Conservation (phyloP, 139 green algal species). For the Eudorina sp. region DNA sequence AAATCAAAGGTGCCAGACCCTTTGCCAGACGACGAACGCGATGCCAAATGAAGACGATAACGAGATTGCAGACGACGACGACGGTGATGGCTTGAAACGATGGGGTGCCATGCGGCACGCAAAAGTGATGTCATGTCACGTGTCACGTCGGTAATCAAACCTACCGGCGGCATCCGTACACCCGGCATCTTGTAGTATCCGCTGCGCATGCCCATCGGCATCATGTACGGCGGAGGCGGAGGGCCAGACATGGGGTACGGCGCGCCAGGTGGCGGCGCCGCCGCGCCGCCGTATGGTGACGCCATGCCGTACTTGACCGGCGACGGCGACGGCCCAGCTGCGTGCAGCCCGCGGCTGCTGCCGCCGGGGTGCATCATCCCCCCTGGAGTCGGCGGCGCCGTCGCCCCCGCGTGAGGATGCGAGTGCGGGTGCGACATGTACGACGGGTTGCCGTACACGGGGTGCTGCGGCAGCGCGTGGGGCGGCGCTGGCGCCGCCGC, state of each 20-base stretch:
- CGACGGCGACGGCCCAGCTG: not conserved
- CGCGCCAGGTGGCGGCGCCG: conserved; percentile 1
- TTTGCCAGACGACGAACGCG: too few species aligned
- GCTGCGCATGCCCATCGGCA: conserved; percentile 8
- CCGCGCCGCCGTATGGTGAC: not conserved
- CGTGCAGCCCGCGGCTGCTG: not conserved
- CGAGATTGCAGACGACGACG: too few species aligned
- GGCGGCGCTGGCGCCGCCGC: not conserved
- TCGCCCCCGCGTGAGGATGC: not conserved
- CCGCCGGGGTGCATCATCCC: not conserved
- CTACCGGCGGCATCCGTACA: conserved; percentile 3
- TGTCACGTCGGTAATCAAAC: too few species aligned
- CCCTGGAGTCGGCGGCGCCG: not conserved
- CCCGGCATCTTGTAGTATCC: conserved; percentile 25
- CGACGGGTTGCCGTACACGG: not conserved
- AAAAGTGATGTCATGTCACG: too few species aligned
- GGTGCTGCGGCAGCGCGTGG: not conserved
- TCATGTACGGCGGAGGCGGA: conserved; percentile 28
- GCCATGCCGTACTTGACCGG: conserved; percentile 18
- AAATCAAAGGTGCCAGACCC: too few species aligned
- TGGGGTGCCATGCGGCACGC: too few species aligned
- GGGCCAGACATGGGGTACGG: not conserved
- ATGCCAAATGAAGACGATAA: too few species aligned
- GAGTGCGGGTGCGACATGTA: not conserved
- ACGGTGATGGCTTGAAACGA: too few species aligned